Evolutionary conservation across 2,329 filamentous ascomycete species (phyloP).

Genomic region (Aspergillus transmontanensis): DNA sequence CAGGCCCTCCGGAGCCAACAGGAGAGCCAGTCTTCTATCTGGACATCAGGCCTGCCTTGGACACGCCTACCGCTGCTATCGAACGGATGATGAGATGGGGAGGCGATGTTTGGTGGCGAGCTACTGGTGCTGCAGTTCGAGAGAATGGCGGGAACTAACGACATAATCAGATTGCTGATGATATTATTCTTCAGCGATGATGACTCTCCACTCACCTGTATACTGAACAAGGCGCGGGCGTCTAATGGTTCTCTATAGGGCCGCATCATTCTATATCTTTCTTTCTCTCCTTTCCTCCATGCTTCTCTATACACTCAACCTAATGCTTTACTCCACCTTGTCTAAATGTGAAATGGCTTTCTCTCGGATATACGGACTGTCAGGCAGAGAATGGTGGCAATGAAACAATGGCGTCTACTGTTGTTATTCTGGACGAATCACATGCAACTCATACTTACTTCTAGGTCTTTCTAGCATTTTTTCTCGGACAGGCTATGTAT

Average conservation of each 20-base stretch:
- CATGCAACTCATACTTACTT: background rate
- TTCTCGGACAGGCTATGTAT: background rate
- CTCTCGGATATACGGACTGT: background rate
- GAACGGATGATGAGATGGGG: slow-evolving; percentile 88
- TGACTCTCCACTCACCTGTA: slow-evolving; percentile 29
- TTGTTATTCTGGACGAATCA: background rate
- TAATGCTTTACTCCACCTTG: background rate
- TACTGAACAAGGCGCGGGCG: slow-evolving; percentile 29
- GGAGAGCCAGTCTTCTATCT: slow-evolving; percentile 95
- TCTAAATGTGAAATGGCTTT: background rate
- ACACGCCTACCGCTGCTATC: slow-evolving; percentile 75
- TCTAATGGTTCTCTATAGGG: slow-evolving; percentile 17
- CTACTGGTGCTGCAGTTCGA: slow-evolving; percentile 69
- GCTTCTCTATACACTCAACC: background rate
- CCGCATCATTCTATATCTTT: slow-evolving; percentile 13
- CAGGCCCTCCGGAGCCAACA: slow-evolving; percentile 75
- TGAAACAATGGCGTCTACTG: background rate
- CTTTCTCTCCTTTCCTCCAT: slow-evolving; percentile 12
- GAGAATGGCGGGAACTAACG: slow-evolving; percentile 19
- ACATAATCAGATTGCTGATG: background rate
- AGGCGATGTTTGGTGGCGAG: slow-evolving; percentile 91
- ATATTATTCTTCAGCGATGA: slow-evolving; percentile 4
- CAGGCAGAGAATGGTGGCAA: background rate
- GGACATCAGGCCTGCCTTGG: slow-evolving; percentile 86
- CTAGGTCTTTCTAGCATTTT: background rate